Evolutionary conservation across 2,329 filamentous ascomycete genomes (phyloP), one percentile per base, ranked within the genome.

Genomic region (Paraphaeosphaeria sporulosa): DNA sequence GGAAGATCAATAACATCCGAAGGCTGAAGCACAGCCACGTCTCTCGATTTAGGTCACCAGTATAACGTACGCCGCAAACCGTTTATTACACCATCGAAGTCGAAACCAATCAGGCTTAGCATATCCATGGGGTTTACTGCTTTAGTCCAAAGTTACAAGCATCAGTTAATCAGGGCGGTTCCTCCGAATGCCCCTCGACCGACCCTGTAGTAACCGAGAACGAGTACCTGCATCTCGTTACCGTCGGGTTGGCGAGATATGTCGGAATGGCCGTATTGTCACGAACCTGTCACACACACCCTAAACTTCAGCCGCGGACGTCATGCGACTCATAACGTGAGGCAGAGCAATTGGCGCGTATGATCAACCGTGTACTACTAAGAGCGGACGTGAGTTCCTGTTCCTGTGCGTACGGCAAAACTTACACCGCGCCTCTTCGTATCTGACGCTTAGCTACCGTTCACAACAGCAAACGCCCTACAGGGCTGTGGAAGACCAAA

Each of bases 21-120:
- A 66, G 67, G 71, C 70, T 71, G 67, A 70, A 65, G 68, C 69
- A 71, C 69, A 65, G 71, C 71, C 71, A 67, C 69, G 56, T 43
- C 58, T 66, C 34, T 66, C 34, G 40, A 65, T 60, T 65, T 54
- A 57, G 62, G 57, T 59, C 55, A 52, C 47, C 53, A 59, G 38
- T 57, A 63, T 52, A 60, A 50, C 46, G 55, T 50, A 60, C 55
- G 51, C 50, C 55, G 58, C 48, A 46, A 46, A 27, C 47, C 17
- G 44, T 23, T 30, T 47, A 46, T 43, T 36, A 46, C 42, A 36
- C 30, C 12, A 46, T 36, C 27, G 23, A 5, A 19, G 15, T n/a
- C n/a, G n/a, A 47, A 19, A 19, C 40, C 52, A 55, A 46, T 55
- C 27, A 42, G 23, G n/a, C 42, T 34, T 2, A 36, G n/a, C n/a